These are phyloP conservation scores for Paraconiothyrium sp. DNA, from an alignment of 2,329 filamentous ascomycete species.

Conservation along the genomic window DNA sequence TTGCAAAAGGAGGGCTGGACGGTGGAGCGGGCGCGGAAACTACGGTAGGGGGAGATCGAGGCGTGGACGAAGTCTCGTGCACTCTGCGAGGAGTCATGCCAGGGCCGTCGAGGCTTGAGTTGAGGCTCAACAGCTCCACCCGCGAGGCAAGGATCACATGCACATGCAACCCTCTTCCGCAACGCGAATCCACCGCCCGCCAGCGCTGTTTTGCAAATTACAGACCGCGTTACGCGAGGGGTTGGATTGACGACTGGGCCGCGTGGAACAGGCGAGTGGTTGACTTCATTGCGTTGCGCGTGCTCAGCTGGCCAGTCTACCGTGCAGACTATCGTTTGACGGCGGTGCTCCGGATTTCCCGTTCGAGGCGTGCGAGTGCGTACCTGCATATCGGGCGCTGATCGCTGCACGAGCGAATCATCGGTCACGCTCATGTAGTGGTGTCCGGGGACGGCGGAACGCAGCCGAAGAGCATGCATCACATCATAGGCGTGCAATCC, in stretches of 20 bases:
- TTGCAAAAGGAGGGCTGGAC: background rate
- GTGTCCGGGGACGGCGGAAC: background rate
- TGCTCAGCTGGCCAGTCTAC: background rate
- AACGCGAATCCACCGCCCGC: constrained; percentile 15
- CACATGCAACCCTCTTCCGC: constrained; percentile 14
- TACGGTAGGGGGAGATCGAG: background rate
- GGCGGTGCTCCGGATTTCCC: constrained; percentile 3
- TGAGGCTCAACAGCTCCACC: constrained; percentile 8
- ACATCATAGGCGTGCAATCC: too few species aligned
- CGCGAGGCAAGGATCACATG: constrained; percentile 7
- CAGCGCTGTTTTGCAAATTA: background rate
- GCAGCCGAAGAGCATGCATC: background rate
- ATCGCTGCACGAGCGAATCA: constrained; percentile 10
- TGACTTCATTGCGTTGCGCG: too few species aligned
- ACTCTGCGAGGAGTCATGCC: background rate
- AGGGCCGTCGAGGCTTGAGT: background rate
- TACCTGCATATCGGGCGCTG: constrained; percentile 15
- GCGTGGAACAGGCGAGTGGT: too few species aligned
- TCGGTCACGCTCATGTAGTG: constrained; percentile 10
- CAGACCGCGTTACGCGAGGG: background rate
- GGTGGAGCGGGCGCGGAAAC: background rate
- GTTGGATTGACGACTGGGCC: too few species aligned
- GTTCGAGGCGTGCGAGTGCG: background rate
- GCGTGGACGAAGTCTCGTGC: background rate
- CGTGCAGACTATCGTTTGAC: background rate